Evolutionary conservation across 2,329 filamentous ascomycete species (phyloP).

Genomic region (Fusarium euwallaceae): DNA sequence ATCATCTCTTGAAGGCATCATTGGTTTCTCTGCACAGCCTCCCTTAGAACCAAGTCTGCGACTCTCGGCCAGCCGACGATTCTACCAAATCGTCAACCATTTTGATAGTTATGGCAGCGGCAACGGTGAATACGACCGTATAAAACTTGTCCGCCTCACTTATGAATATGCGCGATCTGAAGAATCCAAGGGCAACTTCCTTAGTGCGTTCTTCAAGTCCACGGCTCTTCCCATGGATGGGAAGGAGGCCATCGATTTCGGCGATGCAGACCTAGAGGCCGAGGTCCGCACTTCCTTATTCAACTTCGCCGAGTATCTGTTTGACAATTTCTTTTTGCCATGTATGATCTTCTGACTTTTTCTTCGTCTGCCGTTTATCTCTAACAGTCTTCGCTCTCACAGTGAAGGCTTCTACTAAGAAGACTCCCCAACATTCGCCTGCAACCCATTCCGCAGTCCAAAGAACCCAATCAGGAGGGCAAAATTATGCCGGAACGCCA

Average conservation of each 20-base stretch:
- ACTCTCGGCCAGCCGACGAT: no score
- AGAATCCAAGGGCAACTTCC: not conserved
- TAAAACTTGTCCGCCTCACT: slow-evolving; percentile 14
- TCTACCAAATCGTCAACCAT: no score
- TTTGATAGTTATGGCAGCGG: no score
- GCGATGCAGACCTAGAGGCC: not conserved
- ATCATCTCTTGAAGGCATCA: no score
- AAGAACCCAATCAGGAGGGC: not conserved
- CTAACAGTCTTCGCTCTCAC: not conserved
- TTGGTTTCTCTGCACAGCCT: no score
- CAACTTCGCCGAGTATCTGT: slow-evolving; percentile 11
- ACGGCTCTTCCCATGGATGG: not conserved
- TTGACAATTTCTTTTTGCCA: slow-evolving; percentile 19
- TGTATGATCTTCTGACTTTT: not conserved
- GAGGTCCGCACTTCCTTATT: not conserved
- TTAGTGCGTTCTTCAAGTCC: slow-evolving; percentile 3
- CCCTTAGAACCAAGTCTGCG: no score
- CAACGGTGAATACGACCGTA: not conserved
- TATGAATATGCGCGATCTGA: slow-evolving; percentile 1
- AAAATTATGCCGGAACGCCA: slow-evolving; percentile 9
- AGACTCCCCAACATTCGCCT: slow-evolving; percentile 15
- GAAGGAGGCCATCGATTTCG: not conserved
- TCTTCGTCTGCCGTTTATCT: not conserved
- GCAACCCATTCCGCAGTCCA: slow-evolving; percentile 13
- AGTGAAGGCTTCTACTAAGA: slow-evolving; percentile 17